Evolutionary conservation across 2,329 filamentous ascomycete genomes (phyloP).

Genomic region (Cytospora leucostoma): DNA sequence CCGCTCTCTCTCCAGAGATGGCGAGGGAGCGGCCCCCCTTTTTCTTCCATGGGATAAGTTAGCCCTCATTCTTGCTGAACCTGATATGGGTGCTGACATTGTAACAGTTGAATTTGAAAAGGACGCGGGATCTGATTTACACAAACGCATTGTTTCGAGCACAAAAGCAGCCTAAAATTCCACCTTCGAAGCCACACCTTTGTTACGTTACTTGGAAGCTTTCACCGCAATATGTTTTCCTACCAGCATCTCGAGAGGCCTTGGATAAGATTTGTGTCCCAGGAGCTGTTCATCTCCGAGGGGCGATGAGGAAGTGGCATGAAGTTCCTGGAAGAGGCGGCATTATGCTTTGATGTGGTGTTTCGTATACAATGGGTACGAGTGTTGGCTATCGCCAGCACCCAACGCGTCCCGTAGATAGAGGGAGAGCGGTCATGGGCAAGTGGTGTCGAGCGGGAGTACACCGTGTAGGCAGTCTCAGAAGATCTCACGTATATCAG

Average conservation of each 20-base stretch:
- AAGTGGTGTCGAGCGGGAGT: background rate
- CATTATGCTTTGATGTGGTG: background rate
- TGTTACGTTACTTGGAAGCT: background rate
- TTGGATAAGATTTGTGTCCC: background rate
- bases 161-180: background rate
- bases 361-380: background rate
- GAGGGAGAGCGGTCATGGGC: too few species aligned
- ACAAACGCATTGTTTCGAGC: background rate
- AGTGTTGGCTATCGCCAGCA: background rate
- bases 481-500: background rate
- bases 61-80: conserved; percentile 19
- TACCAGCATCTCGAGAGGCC: background rate
- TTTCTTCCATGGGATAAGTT: conserved; percentile 52
- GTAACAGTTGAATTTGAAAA: background rate
- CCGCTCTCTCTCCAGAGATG: conserved; percentile 54
- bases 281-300: background rate
- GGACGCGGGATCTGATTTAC: background rate
- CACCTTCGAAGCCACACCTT: background rate
- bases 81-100: conserved; percentile 33
- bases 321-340: background rate
- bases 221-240: background rate
- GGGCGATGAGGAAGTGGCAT: background rate
- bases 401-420: too few species aligned
- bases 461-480: background rate
- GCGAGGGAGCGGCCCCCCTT: conserved; percentile 51